Base-by-base conservation (phyloP, 371 early-diverging fungal species). In the Neoconidiobolus thromboides region DNA sequence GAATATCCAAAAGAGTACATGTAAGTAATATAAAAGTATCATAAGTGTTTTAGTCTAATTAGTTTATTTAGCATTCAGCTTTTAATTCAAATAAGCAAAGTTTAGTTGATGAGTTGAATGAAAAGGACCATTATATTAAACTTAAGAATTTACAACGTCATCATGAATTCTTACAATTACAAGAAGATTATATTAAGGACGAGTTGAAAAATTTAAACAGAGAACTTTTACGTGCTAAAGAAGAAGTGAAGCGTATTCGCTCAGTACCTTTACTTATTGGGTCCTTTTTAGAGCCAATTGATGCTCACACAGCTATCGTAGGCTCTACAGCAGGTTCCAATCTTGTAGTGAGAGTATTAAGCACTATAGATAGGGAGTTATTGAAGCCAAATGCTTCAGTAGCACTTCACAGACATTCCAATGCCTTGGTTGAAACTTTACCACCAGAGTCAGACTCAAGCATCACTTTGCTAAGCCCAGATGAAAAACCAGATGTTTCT, bases 191-290 rank as follows among this genome's bases (percentile, higher is more conserved):
- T 75, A 94, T 99, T 70, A 93, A 93, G 75, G 96, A 98, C 72
- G 92, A 98, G 70, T 93, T 97, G 72, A 90, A 91, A 74, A 92
- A 96, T 71, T 70, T 99, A 63, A 94, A 98, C 73, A 79, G 90
- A 58, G 99, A 99, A 70, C 78, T 99, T 60, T 71, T 92, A 40
- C 78, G 91, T 48, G 93, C 96, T 41, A 93, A 94, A 71, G 96
- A 97, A 66, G 98, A 99, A 72, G 98, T 99, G 12, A 96, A 98
- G 74, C 80, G 99, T 61, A 98, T 99, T 66, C 89, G 93, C 71
- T 91, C 96, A 15, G 99, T 99, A 12, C 99, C 99, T 39, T 78
- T 99, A 48, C 93, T 99, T 37, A 91, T 99, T 71, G 99, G 99
- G 37, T 99, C 99, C 72, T 99, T 99, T 74, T 72, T 99, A 52